Base-by-base conservation (phyloP, 2,329 filamentous ascomycete genomes). In the Mariannaea elegans region DNA sequence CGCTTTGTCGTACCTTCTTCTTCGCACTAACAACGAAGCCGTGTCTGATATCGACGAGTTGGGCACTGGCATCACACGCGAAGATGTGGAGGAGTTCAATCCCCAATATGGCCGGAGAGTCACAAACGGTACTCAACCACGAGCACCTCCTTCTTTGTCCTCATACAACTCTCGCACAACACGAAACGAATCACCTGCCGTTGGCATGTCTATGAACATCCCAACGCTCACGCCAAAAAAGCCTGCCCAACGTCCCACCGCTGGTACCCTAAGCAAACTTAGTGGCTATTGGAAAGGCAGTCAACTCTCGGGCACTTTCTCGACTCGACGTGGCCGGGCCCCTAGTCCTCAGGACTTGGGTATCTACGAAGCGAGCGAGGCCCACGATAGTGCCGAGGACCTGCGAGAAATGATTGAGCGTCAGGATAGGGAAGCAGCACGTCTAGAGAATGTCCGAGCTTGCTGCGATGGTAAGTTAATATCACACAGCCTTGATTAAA, bases 391-490 rank as follows among this genome's bases (percentile, higher is more conserved):
- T 70, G 91, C 91, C 3, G 93, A 97, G 75, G 93, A 97, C 72
- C 75, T 97, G 57, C 84, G 92, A 56, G 85, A 89, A 64, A 88
- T 94, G 64, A 92, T 94, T 69, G 91, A 94, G 77, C 83, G 86
- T 63, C 89, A 93, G 72, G 90, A 94, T 70, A 82, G 87, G 53
- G 91, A 94, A 66, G 82, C 89, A 23, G 91, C 94, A 72, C 85
- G 89, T 63, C 83, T 98, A 70, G 94, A 98, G 82, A 97, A 99
- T 75, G 95, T 99, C 65, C 85, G 95, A 73, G 94, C 94, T 60
- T 99, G 95, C 80, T 99, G 95, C 77, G 95, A 98, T 85, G 95
- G 94, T 94, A 84, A 86, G 90, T 51, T 16, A 9, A 3, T 19
- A 16, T 23, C 12, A 21, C 32, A 9, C 32, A 8, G 29, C 47